Evolutionary conservation across 306 rosid genomes (phyloP).

Genomic region (Fagus sylvatica): DNA sequence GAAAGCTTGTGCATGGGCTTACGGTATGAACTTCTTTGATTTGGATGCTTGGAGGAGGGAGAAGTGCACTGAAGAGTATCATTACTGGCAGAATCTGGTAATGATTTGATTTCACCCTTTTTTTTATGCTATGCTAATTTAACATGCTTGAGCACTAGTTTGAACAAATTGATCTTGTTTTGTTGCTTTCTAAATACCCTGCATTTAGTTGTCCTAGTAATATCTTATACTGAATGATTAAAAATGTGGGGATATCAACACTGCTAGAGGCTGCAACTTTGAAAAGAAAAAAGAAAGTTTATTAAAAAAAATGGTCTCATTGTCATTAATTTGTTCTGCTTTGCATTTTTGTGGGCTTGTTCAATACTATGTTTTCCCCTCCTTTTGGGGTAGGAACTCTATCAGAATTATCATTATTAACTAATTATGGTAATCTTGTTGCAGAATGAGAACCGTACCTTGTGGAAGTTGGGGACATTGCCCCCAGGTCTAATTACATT

Average conservation of each 20-base stretch:
- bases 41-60: constrained; percentile 89
- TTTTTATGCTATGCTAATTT: not conserved
- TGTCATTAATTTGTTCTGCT: constrained; percentile 8
- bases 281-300: constrained; percentile 12
- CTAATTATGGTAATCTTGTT: constrained; percentile 20
- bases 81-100: constrained; percentile 91
- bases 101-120: constrained; percentile 17
- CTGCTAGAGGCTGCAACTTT: constrained; percentile 17
- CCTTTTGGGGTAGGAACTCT: not conserved
- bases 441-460: constrained; percentile 81
- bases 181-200: not conserved
- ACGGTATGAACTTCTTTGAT: constrained; percentile 93
- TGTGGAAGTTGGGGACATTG: constrained; percentile 84
- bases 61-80: constrained; percentile 81
- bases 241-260: not conserved
- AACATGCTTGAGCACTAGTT: not conserved
- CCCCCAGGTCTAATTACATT: constrained; percentile 84
- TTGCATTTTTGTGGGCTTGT: not conserved
- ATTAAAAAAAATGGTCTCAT: constrained; percentile 10
- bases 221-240: not conserved
- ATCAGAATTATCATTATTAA: not conserved
- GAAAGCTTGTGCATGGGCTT: constrained; percentile 88
- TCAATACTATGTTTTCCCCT: not conserved
- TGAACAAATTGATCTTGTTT: constrained; percentile 2
- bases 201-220: not conserved